Evolutionary conservation across 352 stramenopile genomes (phyloP).

Genomic region (Aphanomyces cochlioides): DNA sequence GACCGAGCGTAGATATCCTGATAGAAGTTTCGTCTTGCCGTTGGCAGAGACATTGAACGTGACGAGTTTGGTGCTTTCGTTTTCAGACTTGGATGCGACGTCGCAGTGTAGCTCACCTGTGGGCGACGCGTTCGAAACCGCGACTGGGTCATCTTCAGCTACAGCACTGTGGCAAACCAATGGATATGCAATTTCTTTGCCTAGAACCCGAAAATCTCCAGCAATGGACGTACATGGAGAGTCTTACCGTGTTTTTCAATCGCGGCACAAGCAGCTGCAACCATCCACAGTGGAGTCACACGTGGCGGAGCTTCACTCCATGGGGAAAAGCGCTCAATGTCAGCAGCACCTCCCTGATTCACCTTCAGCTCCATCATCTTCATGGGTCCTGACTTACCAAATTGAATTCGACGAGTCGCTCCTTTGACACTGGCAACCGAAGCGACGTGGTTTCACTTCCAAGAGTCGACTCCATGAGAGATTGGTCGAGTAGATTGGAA

Average conservation of each 20-base stretch:
- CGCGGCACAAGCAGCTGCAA: slow-evolving; percentile 2
- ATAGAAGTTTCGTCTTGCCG: neutral
- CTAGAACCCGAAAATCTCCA: neutral
- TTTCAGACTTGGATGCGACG: slow-evolving; percentile 13
- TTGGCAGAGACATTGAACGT: slow-evolving; percentile 16
- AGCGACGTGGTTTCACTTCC: neutral
- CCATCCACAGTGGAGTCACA: slow-evolving; percentile 22
- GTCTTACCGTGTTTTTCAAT: slow-evolving; percentile 22
- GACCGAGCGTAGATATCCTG: slow-evolving; percentile 27
- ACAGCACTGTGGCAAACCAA: slow-evolving; percentile 15
- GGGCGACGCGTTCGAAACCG: neutral
- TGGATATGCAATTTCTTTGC: slow-evolving; percentile 13
- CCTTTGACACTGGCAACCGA: slow-evolving; percentile 3
- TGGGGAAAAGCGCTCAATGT: slow-evolving; percentile 7
- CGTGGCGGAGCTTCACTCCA: neutral
- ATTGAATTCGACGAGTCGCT: slow-evolving; percentile 23
- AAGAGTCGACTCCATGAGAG: slow-evolving; percentile 14
- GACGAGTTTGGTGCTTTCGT: slow-evolving; percentile 11
- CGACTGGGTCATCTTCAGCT: neutral
- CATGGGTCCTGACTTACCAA: neutral
- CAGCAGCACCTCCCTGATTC: slow-evolving; percentile 20
- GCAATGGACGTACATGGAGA: neutral
- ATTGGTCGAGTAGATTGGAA: slow-evolving; percentile 16
- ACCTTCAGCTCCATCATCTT: neutral
- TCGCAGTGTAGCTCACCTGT: neutral